Conservation (phyloP, 768 basidiomycete genomes). For the Boletus eberwhitei region DNA sequence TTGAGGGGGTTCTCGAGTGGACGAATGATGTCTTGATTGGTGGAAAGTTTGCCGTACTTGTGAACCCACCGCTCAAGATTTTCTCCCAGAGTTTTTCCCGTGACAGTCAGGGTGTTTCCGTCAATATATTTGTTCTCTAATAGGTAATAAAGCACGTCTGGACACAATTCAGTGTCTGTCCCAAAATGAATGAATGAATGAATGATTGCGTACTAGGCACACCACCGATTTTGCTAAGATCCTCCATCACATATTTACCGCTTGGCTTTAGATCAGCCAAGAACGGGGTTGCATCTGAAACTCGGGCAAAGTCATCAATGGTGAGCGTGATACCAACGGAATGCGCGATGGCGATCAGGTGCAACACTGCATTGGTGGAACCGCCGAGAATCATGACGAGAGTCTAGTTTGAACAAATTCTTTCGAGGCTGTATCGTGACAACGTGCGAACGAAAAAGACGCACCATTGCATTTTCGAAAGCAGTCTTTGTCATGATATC, state of each 20-base stretch:
- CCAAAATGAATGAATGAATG: not conserved
- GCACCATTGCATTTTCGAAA: slow-evolving; percentile 97
- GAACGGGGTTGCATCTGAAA: slow-evolving; percentile 92
- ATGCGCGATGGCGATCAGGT: slow-evolving; percentile 95
- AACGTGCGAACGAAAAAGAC: slow-evolving; percentile 9
- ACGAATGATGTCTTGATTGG: slow-evolving; percentile 79
- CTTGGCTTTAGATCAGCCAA: slow-evolving; percentile 95
- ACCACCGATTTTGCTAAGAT: slow-evolving; percentile 93
- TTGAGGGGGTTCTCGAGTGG: slow-evolving; percentile 89
- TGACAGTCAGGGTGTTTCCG: slow-evolving; percentile 88
- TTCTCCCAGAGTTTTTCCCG: slow-evolving; percentile 85
- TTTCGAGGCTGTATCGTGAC: slow-evolving; percentile 5
- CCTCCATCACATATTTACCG: slow-evolving; percentile 98
- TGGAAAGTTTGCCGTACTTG: slow-evolving; percentile 71
- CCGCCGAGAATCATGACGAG: slow-evolving; percentile 97
- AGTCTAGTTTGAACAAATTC: slow-evolving; percentile 48
- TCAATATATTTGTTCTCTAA: slow-evolving; percentile 86
- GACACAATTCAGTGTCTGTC: not conserved
- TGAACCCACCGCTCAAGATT: slow-evolving; percentile 89
- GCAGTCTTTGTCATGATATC: slow-evolving; percentile 97
- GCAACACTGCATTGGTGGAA: slow-evolving; percentile 96
- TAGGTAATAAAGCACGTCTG: slow-evolving; percentile 83
- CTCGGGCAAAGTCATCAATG: slow-evolving; percentile 90
- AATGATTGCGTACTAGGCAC: slow-evolving; percentile 82
- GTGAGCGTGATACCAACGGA: slow-evolving; percentile 87